Percentiles rank a stretch among this genome's conserved stretches.
Evolutionary conservation across 2,329 filamentous ascomycete species (phyloP).

Genomic region (Xylariales sp.): DNA sequence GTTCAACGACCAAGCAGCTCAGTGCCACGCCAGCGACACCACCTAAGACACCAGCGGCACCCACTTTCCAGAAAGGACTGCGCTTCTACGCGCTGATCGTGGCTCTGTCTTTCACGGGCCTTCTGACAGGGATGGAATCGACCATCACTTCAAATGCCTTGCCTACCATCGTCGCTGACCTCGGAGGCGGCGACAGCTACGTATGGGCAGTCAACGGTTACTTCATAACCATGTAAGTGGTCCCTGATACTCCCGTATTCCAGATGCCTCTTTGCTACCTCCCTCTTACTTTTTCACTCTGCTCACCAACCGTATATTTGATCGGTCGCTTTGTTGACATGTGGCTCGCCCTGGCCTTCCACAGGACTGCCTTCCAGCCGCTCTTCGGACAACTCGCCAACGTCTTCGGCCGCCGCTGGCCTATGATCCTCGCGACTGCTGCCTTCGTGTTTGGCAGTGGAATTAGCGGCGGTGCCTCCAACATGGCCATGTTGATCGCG

Average conservation of each 20-base stretch:
- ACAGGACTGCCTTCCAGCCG: neutral
- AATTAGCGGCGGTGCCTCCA: neutral
- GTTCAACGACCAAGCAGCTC: too few relatives aligned
- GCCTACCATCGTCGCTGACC: neutral
- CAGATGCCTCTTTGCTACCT: too few relatives aligned
- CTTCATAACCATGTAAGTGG: too few relatives aligned
- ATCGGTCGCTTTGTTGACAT: too few relatives aligned
- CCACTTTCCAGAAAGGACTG: too few relatives aligned
- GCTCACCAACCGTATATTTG: neutral
- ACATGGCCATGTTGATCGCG: neutral
- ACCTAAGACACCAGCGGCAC: too few relatives aligned
- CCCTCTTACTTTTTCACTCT: too few relatives aligned
- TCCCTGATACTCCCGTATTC: too few relatives aligned
- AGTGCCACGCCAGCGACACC: too few relatives aligned
- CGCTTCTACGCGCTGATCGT: constrained; percentile 1
- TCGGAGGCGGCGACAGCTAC: neutral
- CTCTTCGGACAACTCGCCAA: neutral
- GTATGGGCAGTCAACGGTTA: neutral
- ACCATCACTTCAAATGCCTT: neutral
- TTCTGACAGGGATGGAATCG: neutral
- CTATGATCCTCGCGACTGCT: neutral
- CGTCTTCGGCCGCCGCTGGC: too few relatives aligned
- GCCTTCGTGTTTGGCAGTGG: neutral
- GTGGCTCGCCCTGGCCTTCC: too few relatives aligned
- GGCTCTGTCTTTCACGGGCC: neutral